Percentiles rank a stretch among this genome's conserved stretches.
These are phyloP conservation scores for Suhomyces kunorum DNA, from an alignment of 1,139 yeast genomes.

Conservation along the genomic window DNA sequence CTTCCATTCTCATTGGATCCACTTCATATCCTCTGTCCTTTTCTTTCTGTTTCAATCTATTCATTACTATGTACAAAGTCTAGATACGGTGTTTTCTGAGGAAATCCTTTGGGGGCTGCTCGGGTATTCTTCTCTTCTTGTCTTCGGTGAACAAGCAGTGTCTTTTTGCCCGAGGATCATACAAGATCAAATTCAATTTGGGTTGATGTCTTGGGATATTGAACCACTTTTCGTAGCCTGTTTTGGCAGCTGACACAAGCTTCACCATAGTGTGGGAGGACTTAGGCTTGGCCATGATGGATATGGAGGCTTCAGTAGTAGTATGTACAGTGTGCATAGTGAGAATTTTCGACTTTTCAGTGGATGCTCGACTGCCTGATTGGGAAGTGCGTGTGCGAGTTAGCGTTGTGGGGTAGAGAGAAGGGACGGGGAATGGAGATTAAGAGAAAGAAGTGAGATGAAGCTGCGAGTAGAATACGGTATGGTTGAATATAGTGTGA, in stretches of 20 bases:
- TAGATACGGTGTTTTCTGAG: conserved; percentile 44
- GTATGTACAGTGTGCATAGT: background rate
- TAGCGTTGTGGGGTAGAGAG: background rate
- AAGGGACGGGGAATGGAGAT: no score
- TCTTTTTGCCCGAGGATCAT: conserved; percentile 71
- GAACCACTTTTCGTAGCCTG: conserved; percentile 82
- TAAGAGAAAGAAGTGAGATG: no score
- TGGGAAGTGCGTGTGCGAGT: conserved; percentile 5
- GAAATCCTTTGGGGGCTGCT: conserved; percentile 59
- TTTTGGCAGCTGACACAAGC: conserved; percentile 62
- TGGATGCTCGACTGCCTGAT: conserved; percentile 9
- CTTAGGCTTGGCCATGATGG: conserved; percentile 45
- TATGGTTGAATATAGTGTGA: no score
- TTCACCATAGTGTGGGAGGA: conserved; percentile 51
- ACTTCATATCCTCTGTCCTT: background rate
- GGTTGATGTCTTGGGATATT: conserved; percentile 81
- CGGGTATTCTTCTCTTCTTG: conserved; percentile 79
- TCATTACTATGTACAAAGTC: conserved; percentile 13
- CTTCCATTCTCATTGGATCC: background rate
- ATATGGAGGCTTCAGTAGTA: background rate
- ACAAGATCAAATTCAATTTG: conserved; percentile 76
- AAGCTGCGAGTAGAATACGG: no score
- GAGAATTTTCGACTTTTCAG: conserved; percentile 1
- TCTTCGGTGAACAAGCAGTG: conserved; percentile 90
- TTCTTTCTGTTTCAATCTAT: background rate